Evolutionary conservation across 306 rosid genomes (phyloP).

Genomic region (Boehmeria nivea): DNA sequence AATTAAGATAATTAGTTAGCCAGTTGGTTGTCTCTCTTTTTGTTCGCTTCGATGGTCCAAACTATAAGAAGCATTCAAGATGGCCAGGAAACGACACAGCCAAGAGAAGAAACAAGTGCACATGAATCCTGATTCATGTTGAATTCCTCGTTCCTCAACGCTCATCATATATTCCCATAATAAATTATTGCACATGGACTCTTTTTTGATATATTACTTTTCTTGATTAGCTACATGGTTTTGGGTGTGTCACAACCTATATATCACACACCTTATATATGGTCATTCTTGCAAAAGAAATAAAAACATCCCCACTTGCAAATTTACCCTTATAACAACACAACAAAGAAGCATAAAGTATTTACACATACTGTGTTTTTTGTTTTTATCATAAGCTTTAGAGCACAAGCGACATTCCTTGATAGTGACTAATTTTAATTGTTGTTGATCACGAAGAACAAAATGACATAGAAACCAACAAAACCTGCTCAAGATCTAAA

Average conservation of each 20-base stretch:
- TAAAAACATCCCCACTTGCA: not conserved
- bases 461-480: not conserved
- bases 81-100: not conserved
- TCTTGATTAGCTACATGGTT: not conserved
- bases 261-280: not conserved
- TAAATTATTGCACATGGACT: conserved; percentile 4
- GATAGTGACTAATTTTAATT: not conserved
- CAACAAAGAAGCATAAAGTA: too few species aligned
- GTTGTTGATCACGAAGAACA: not conserved
- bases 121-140: not conserved
- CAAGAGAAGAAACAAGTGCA: not conserved
- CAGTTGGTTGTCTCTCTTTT: not conserved
- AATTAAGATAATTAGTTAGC: not conserved
- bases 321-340: too few species aligned
- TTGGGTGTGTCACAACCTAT: not conserved
- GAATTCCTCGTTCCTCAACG: not conserved
- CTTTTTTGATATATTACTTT: not conserved
- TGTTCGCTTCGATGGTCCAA: not conserved
- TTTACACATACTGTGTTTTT: too few species aligned
- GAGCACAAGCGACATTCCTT: not conserved
- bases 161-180: not conserved
- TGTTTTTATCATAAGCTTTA: not conserved
- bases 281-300: not conserved
- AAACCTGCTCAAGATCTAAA: too few species aligned
- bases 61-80: not conserved